Percentiles rank a stretch among this genome's conserved stretches.
phyloP scores from a whole-genome alignment of 371 early-diverging fungal species.

The Mortierella sp. region DNA sequence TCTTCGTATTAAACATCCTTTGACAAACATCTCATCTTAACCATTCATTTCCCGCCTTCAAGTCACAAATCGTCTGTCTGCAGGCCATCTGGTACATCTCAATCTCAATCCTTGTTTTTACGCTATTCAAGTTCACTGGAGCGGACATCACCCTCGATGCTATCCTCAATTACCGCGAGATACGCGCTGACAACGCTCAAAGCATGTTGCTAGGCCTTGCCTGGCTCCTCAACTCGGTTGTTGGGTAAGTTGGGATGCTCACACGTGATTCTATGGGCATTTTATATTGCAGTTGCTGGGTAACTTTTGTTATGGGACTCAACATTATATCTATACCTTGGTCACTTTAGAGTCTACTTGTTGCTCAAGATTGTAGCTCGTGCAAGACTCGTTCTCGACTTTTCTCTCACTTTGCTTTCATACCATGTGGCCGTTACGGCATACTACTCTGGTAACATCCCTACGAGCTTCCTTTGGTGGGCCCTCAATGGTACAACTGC shows the following conservation, averaged over 20 bases:
- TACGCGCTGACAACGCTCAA: constrained; percentile 76
- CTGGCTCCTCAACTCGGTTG: constrained; percentile 71
- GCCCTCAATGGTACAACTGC: constrained; percentile 64
- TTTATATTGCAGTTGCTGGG: neutral
- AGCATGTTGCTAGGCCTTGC: constrained; percentile 82
- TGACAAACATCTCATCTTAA: neutral
- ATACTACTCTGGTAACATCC: constrained; percentile 71
- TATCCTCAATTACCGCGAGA: constrained; percentile 71
- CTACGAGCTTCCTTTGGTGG: constrained; percentile 81
- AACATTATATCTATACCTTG: neutral
- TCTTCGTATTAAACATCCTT: neutral
- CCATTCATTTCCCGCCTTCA: neutral
- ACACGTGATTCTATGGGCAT: neutral
- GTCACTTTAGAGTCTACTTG: constrained; percentile 58
- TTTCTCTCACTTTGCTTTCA: constrained; percentile 79
- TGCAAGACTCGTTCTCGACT: constrained; percentile 85
- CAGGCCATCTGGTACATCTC: constrained; percentile 75
- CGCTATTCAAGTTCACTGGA: constrained; percentile 73
- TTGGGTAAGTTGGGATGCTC: constrained; percentile 58
- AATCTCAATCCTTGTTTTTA: constrained; percentile 65
- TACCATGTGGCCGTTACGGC: constrained; percentile 76
- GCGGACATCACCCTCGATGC: constrained; percentile 75
- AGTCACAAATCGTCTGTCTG: constrained; percentile 69
- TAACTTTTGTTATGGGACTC: neutral
- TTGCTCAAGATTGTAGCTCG: constrained; percentile 82